Conservation (phyloP, 169 alveolate species). For the Eimeria sp. region DNA sequence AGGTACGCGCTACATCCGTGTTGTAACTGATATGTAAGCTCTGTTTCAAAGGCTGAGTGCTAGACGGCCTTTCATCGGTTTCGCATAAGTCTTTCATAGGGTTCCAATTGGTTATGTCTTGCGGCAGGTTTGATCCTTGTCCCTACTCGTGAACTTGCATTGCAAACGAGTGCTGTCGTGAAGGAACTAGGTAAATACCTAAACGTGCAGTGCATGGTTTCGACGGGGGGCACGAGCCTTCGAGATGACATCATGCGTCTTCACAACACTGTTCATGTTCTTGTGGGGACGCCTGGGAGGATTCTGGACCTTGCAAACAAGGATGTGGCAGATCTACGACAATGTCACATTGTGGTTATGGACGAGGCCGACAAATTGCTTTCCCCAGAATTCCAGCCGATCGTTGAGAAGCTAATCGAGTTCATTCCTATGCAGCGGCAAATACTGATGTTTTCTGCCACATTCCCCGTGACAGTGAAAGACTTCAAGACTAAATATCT, state of each 20-base stretch:
- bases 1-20: constrained; percentile 30
- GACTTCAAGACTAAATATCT: constrained; percentile 97
- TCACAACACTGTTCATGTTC: constrained; percentile 97
- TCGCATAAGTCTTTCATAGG: background rate
- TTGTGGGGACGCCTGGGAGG: constrained; percentile 99
- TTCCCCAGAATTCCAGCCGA: constrained; percentile 98
- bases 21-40: background rate
- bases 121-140: constrained; percentile 96
- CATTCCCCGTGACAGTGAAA: constrained; percentile 99
- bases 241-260: constrained; percentile 98
- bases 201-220: constrained; percentile 99
- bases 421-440: constrained; percentile 96
- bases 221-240: constrained; percentile 99
- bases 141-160: constrained; percentile 98
- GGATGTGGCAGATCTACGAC: constrained; percentile 95
- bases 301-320: constrained; percentile 97
- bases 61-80: background rate
- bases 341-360: constrained; percentile 96
- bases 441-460: constrained; percentile 98
- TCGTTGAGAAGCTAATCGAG: constrained; percentile 97
- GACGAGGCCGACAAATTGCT: constrained; percentile 99
- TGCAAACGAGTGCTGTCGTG: constrained; percentile 97
- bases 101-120: background rate
- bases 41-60: background rate
- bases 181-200: constrained; percentile 98